Evolutionary conservation across 2,329 filamentous ascomycete genomes (phyloP).

Genomic region (Colletotrichum sp.): DNA sequence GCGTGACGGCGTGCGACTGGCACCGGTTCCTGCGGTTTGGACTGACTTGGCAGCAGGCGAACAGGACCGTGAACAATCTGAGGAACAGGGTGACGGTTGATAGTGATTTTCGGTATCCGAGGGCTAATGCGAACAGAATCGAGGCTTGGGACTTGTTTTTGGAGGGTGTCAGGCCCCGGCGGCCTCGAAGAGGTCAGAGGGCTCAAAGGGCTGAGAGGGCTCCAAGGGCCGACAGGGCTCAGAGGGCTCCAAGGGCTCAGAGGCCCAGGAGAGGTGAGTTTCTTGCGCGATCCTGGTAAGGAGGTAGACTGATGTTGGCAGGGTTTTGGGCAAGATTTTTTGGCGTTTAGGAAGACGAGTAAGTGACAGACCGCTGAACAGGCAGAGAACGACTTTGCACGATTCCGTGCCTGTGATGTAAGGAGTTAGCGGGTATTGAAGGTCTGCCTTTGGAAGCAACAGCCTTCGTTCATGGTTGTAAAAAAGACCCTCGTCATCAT

Average conservation of each 20-base stretch:
- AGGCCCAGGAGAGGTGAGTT: not conserved
- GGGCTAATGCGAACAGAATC: not conserved
- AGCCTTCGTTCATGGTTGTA: not conserved
- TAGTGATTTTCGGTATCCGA: not conserved
- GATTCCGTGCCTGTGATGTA: not conserved
- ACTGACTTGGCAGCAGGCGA: not conserved
- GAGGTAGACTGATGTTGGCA: not conserved
- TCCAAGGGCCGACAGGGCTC: not conserved
- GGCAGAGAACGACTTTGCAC: not conserved
- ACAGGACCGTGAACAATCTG: not conserved
- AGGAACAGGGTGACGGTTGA: not conserved
- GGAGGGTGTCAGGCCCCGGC: not conserved
- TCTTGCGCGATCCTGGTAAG: not conserved
- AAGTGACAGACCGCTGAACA: not conserved
- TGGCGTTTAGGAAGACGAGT: not conserved
- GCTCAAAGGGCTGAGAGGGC: not conserved
- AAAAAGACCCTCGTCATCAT: not conserved
- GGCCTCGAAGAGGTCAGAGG: not conserved
- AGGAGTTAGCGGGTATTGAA: not conserved
- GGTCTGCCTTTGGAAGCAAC: not conserved
- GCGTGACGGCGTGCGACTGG: not conserved
- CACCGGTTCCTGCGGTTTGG: not conserved
- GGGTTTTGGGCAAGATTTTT: not conserved
- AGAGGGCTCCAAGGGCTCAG: not conserved
- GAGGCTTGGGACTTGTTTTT: not conserved